Evolutionary conservation across 2,329 filamentous ascomycete genomes (phyloP), one percentile per base, ranked within the genome.

Genomic region (Dothistroma septosporum): DNA sequence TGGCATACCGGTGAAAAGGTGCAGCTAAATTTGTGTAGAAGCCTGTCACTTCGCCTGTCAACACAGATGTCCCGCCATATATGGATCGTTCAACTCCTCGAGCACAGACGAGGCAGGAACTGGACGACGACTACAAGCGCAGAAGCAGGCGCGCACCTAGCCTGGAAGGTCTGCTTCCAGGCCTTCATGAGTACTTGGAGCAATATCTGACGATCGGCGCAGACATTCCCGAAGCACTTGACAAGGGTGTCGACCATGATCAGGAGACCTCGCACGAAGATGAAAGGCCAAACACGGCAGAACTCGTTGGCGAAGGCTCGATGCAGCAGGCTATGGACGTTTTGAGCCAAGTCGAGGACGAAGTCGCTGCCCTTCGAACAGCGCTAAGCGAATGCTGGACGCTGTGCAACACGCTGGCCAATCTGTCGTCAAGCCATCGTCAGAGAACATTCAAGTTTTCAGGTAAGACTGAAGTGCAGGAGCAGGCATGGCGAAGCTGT

Each of bases 321-420:
- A 78, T 79, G 73, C 76, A 75, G 21, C 74, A 87, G 59, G 80
- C 80, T 32, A 82, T 87, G 59, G 78, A 84, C 50, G 81, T 62
- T 5, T 59, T 69, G 10, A 60, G 61, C 82, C 69, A 80, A 82
- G 80, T 83, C n/a, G 79, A 85, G 58, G 79, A 81, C 55, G 87
- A 91, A 69, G 79, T 90, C 24, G 79, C 77, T 28, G 87, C 88
- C 8, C 78, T 96, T n/a, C 85, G 85, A 63, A 85, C 85, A 32
- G 91, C 92, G 2, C 80, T 97, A 16, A 85, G 89, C 63, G 91
- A 96, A 77, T 96, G 92, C 75, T 97, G 92, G 92, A 95, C 88
- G 0, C 79, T 97, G 14, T 97, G 92, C 78, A 97, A 96, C 72
- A 96, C 92, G 0, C 79, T 97, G 33, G 91, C 91, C 22, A 90